Base-by-base conservation (phyloP, 2,329 filamentous ascomycete genomes). In the Penicillium crustosum region DNA sequence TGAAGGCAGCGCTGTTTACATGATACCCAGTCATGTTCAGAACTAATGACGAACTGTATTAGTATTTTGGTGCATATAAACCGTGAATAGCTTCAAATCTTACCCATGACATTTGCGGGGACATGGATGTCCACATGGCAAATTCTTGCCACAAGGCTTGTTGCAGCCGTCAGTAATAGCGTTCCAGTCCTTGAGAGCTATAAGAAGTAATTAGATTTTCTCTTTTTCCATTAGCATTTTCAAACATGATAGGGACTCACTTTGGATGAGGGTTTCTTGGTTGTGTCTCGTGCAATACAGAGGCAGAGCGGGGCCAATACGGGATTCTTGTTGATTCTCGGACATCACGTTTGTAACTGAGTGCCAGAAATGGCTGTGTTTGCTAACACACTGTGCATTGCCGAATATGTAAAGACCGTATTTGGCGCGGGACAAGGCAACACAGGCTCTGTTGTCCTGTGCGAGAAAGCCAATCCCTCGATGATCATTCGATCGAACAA, bases 331-430 rank as follows among this genome's bases (percentile, higher is more conserved):
- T 7, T 66, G 62, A 21, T 62, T 50, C 12, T 64, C 59, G 17
- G 50, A 63, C 74, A 83, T 75, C 27, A 80, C 77, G 2, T 75
- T 70, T 2, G 78, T 68, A 17, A 87, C 77, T 25, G 79, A 70
- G 42, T 71, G 75, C 84, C 84, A 88, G 5, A 84, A 77, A 2
- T 69, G 70, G 60, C 79, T 81, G 0, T 72, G 65, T 15, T 71
- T 69, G 1, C 80, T 80, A 0, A 84, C 64, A 7, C 84, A 83
- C 9, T 81, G 66, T 13, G 83, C 83, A 66, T 96, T 91, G 1
- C 92, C 93, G 69, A 96, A 96, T 39, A 96, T 81, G 72, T 93
- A 96, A 58, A 96, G 86, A 0, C 91, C 91, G 6, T 87, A 81
- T 56, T 85, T 87, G 4, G 93, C 92, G 53, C 93, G 86, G 17